A percentile compares a stretch with the other conserved stretches of the same genome.
These are phyloP conservation scores for Debaryomyces maramus DNA, from an alignment of 805 yeast species.

Conservation along the genomic window DNA sequence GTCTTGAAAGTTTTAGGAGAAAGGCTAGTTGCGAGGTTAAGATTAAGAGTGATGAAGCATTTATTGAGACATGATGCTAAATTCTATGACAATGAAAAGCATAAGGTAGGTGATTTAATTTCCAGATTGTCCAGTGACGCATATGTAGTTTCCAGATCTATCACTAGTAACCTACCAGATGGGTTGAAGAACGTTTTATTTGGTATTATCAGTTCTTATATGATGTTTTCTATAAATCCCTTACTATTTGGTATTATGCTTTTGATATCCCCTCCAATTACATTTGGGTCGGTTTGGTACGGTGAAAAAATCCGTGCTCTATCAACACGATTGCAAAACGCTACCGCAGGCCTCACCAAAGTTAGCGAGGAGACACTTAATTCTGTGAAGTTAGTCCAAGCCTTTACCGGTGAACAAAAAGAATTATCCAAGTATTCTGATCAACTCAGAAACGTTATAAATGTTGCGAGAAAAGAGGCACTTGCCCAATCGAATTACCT, in stretches of 20 bases:
- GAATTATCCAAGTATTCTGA: constrained; percentile 40
- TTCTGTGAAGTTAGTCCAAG: constrained; percentile 42
- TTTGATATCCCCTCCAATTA: constrained; percentile 46
- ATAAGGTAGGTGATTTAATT: constrained; percentile 47
- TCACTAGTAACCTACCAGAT: constrained; percentile 45
- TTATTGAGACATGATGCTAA: constrained; percentile 42
- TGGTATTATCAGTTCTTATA: constrained; percentile 41
- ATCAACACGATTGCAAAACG: constrained; percentile 43
- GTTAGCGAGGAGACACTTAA: constrained; percentile 45
- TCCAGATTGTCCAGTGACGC: constrained; percentile 47
- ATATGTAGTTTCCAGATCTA: constrained; percentile 44
- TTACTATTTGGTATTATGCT: constrained; percentile 44
- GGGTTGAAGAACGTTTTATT: constrained; percentile 45
- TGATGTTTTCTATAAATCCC: constrained; percentile 47
- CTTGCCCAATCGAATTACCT: constrained; percentile 45
- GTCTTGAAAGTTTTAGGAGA: constrained; percentile 42
- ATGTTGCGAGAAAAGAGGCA: constrained; percentile 45
- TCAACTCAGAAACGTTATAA: constrained; percentile 39
- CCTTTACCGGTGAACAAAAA: constrained; percentile 44
- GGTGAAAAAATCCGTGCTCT: constrained; percentile 44
- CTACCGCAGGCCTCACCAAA: constrained; percentile 45
- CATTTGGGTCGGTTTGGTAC: constrained; percentile 46
- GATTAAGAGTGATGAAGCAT: constrained; percentile 42
- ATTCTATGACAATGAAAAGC: constrained; percentile 43
- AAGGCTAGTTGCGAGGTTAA: constrained; percentile 43